These are phyloP conservation scores for Datura wrightii DNA, from an alignment of 257 asterid genomes.

Conservation along the genomic window DNA sequence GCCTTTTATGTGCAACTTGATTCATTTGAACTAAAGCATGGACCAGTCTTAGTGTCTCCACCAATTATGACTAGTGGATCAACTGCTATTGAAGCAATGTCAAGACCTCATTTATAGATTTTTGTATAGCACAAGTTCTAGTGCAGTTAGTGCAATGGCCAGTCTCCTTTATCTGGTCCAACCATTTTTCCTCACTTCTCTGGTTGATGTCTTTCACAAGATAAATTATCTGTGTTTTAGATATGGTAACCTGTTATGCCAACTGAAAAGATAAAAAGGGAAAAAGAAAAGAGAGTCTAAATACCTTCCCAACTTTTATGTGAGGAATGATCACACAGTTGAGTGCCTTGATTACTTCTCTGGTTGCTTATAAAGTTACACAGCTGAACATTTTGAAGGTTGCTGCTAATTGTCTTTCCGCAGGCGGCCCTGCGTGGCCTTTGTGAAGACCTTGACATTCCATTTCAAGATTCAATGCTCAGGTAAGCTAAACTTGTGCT, in stretches of 20 bases:
- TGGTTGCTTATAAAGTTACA: conserved; percentile 2
- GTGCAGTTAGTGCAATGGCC: conserved; percentile 12
- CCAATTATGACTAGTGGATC: conserved; percentile 8
- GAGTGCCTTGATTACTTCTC: conserved; percentile 14
- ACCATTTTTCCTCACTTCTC: background rate
- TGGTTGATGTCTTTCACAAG: background rate
- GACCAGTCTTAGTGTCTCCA: background rate
- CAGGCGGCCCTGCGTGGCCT: conserved; percentile 73
- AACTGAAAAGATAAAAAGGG: background rate
- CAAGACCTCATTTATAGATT: background rate
- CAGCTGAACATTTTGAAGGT: background rate
- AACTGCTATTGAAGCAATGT: background rate
- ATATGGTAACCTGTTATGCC: background rate
- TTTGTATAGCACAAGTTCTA: background rate
- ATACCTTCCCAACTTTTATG: background rate
- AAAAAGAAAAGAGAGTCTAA: conserved; percentile 6
- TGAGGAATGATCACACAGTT: background rate
- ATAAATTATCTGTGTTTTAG: background rate
- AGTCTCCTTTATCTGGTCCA: conserved; percentile 21
- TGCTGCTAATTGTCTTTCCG: conserved; percentile 35
- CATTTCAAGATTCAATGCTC: conserved; percentile 87
- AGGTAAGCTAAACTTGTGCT: conserved; percentile 57
- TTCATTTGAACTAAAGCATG: background rate
- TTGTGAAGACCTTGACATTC: conserved; percentile 79
- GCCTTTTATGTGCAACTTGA: background rate